Evolutionary conservation across 331 rosid species (phyloP).

Genomic region (Rosa hybrid): DNA sequence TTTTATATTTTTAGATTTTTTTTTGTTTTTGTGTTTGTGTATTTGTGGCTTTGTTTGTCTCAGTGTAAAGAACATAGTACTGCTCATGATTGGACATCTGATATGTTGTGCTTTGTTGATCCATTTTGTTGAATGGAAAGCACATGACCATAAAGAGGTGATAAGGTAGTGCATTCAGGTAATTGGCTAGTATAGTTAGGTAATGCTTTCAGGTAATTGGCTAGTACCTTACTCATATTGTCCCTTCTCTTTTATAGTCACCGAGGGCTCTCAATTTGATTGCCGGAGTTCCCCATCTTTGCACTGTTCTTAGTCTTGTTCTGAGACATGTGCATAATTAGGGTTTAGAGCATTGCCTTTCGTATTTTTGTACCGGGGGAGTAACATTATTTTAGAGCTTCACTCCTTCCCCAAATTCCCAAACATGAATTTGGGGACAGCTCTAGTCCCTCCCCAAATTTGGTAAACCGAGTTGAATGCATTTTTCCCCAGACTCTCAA

Average conservation of each 20-base stretch:
- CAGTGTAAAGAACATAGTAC: not conserved
- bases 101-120: not conserved
- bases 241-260: not conserved
- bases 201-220: not conserved
- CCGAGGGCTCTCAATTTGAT: not conserved
- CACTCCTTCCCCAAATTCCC: not conserved
- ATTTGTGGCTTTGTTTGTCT: not conserved
- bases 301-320: not conserved
- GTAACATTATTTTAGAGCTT: not conserved
- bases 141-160: not conserved
- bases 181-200: not conserved
- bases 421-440: too few relatives aligned
- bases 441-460: not conserved
- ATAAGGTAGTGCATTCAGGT: not conserved
- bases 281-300: not conserved
- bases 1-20: not conserved
- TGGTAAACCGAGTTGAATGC: not conserved
- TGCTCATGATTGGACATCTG: not conserved
- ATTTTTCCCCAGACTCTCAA: not conserved
- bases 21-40: not conserved
- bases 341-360: not conserved
- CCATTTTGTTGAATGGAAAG: not conserved
- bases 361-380: not conserved
- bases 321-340: not conserved
- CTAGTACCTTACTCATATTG: not conserved